Base-by-base conservation (phyloP, 768 basidiomycete genomes). In the Mycena maculata region DNA sequence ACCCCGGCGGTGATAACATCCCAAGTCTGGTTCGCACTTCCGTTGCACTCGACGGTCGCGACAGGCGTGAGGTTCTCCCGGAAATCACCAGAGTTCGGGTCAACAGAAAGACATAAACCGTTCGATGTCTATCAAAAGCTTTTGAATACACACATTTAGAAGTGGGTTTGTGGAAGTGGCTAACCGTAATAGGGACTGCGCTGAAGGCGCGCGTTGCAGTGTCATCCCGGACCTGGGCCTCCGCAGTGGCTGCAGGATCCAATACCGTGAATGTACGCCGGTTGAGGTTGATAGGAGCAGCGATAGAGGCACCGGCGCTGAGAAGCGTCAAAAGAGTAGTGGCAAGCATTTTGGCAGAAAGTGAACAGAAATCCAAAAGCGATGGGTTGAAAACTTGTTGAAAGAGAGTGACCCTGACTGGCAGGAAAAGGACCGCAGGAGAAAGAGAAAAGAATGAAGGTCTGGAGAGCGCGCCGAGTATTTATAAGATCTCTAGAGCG, bases 1-100 rank as follows among this genome's bases (percentile, higher is more conserved):
- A 27, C 39, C 4, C 73, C 73, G 2, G 62, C 49, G 12, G 73
- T 74, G 39, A 74, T 70, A 39, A 74, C 63, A 39, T 74, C 73
- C 12, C 38, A 74, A 47, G 70, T 61, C 60, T 74, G 71, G 0
- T 47, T 57, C 9, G 63, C 68, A 56, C 68, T 65, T 11, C 71
- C 70, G 49, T 72, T 57, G 48, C 73, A 74, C 12, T 47, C 52
- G 6, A 28, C 60, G 20, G 60, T 28, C 23, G 48, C 54, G 9
- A 74, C 68, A 20, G 73, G 73, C 27, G 70, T 59, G 7, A 74
- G 59, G 45, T 74, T 73, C 27, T 73, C 63, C 30, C 73, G 67
- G 65, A 72, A 74, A 47, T 74, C 72, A 18, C 73, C 73, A 2
- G 73, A 23, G 30, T 36, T 47, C 15, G 70, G 16, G 36, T 45